Evolutionary conservation across 345 rosid species (phyloP), one percentile per base, ranked within the genome.

Genomic region (Pugionium dolabratum): DNA sequence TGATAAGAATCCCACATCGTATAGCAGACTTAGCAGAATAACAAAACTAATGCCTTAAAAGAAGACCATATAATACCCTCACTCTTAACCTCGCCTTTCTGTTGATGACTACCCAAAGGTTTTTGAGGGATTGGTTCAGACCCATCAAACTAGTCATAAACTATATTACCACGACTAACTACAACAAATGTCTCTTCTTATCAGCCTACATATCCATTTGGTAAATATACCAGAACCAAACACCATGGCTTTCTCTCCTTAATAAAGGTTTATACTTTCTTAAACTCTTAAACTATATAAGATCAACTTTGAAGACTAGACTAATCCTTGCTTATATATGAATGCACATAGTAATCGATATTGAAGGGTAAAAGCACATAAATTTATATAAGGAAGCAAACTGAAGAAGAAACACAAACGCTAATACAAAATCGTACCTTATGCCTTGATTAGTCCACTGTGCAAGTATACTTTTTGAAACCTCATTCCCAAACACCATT

Each of bases 391-490:
- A 18, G 18, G 18, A 18, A 18, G 18, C 18, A 18, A 18, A 18
- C 18, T 18, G 18, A 18, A 18, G 18, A 18, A 18, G 18, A 18
- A 18, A 18, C 18, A 42, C 34, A 4, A 54, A 9, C 0, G 28
- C 31, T 34, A 36, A 37, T 5, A 7, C 41, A 7, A 36, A 42
- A 18, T 7, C 31, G 39, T 83, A 95, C 99, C 96, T 89, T 58
- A 95, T 90, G 31, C 98, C 98, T 80, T 93, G 98, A 74, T 93
- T 93, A 79, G 84, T 84, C 98, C 97, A 93, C 80, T 89, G 99
- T 6, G 88, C 85, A 37, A 91, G 91, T 51, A 91, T 75, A 67
- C 79, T 86, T 73, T 78, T 94, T 0, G 97, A 85, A 43, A 91
- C 95, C 3, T 72, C 76, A 56, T 66, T 54, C 6, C 99, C 96